phyloP scores from a whole-genome alignment of 1,139 yeast species.

The Candida sanyaensis region DNA sequence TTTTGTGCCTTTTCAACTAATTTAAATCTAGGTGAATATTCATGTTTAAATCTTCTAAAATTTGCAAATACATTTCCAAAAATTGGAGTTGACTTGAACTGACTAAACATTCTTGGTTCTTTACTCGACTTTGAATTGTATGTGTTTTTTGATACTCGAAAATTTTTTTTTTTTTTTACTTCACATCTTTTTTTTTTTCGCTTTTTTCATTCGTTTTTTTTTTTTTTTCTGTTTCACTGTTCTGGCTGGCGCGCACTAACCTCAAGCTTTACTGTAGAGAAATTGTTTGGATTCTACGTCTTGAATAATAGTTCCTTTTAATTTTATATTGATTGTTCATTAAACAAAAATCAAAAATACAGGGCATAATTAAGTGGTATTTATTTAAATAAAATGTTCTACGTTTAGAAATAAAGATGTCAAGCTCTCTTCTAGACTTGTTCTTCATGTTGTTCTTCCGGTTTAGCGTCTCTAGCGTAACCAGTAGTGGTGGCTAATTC shows the following conservation, averaged over 20 bases:
- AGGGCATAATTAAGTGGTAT: constrained; percentile 1
- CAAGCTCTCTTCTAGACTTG: constrained; percentile 14
- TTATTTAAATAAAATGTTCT: not conserved
- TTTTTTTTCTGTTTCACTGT: too few relatives aligned
- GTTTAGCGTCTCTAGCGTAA: constrained; percentile 22
- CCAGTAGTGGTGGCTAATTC: constrained; percentile 34
- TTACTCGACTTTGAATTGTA: too few relatives aligned
- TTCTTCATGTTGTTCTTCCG: constrained; percentile 20
- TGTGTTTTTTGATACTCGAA: not conserved
- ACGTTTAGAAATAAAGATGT: not conserved
- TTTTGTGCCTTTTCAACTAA: constrained; percentile 81
- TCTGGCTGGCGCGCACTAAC: too few relatives aligned
- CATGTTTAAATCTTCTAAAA: constrained; percentile 65
- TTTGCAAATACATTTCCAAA: constrained; percentile 1
- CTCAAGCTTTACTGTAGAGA: too few relatives aligned
- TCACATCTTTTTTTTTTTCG: not conserved
- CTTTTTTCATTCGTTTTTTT: too few relatives aligned
- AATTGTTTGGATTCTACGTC: too few relatives aligned
- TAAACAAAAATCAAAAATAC: not conserved
- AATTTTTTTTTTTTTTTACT: not conserved
- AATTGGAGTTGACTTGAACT: constrained; percentile 1
- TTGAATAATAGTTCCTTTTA: too few relatives aligned
- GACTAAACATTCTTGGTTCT: not conserved
- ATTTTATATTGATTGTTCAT: not conserved
- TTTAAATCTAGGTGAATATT: constrained; percentile 82